A percentile compares a stretch with the other conserved stretches of the same genome.
Evolutionary conservation across 805 yeast species (phyloP).

Genomic region (Ogataea sp.): DNA sequence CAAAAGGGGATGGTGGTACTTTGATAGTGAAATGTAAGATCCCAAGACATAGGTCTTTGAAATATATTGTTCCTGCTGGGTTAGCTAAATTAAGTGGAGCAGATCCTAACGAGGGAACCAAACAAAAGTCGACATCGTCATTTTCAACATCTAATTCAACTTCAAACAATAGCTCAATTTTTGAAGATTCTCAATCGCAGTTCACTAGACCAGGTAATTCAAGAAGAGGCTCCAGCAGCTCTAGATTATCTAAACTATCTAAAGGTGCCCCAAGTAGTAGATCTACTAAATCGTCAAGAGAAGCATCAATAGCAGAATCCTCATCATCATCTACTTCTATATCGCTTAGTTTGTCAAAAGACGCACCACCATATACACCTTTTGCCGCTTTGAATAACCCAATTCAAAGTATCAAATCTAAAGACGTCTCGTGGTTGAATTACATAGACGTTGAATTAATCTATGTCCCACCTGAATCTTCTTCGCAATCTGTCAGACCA

Average conservation of each 20-base stretch:
- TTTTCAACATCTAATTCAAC: not conserved
- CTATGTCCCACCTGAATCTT: conserved; percentile 2
- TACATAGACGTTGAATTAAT: conserved; percentile 4
- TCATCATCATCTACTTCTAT: no score
- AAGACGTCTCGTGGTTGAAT: not conserved
- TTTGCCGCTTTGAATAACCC: no score
- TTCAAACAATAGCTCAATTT: not conserved
- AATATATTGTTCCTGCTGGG: not conserved
- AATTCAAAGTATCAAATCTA: not conserved
- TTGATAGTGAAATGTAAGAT: not conserved
- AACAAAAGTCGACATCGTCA: not conserved
- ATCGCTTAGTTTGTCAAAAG: no score
- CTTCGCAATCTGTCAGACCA: conserved; percentile 2
- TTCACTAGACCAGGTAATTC: no score
- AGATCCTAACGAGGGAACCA: not conserved
- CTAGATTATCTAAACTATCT: no score
- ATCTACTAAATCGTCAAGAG: no score
- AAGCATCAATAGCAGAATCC: no score
- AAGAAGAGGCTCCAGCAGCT: no score
- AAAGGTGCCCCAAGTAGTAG: no score
- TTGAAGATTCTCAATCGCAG: no score
- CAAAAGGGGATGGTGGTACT: not conserved
- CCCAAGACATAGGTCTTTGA: not conserved
- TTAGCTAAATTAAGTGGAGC: not conserved
- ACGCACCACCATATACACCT: no score